These are phyloP conservation scores for Aspergillus sp. DNA, from an alignment of 2,329 filamentous ascomycete genomes.

Conservation along the genomic window DNA sequence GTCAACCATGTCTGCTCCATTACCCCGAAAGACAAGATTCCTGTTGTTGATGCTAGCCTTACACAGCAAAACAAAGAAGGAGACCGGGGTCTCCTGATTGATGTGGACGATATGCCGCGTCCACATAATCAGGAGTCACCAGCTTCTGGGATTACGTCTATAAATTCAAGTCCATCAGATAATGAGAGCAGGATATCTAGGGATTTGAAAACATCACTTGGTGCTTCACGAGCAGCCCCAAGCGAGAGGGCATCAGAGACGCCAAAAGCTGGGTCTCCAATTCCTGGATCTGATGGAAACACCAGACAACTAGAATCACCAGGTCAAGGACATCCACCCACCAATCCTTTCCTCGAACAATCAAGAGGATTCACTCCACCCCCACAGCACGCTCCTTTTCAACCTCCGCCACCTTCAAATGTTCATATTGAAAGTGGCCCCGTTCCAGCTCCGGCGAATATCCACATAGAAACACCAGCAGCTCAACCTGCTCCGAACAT, in stretches of 20 bases:
- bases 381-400: not conserved
- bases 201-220: not conserved
- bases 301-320: not conserved
- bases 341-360: constrained; percentile 15
- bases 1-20: constrained; percentile 44
- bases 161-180: constrained; percentile 5
- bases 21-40: constrained; percentile 26
- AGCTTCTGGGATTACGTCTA: not conserved
- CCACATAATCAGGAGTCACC: not conserved
- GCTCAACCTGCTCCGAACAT: constrained; percentile 2
- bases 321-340: not conserved
- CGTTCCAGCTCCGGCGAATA: constrained; percentile 5
- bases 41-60: constrained; percentile 10
- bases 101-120: constrained; percentile 18
- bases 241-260: not conserved
- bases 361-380: not conserved
- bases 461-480: constrained; percentile 3
- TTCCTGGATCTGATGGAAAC: not conserved
- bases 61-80: not conserved
- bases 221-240: not conserved
- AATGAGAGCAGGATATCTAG: not conserved
- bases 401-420: not conserved
- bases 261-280: not conserved
- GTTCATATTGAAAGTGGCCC: constrained; percentile 1
- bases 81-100: constrained; percentile 16